Evolutionary conservation across 345 rosid species (phyloP).

Genomic region (Syzygium jambos): DNA sequence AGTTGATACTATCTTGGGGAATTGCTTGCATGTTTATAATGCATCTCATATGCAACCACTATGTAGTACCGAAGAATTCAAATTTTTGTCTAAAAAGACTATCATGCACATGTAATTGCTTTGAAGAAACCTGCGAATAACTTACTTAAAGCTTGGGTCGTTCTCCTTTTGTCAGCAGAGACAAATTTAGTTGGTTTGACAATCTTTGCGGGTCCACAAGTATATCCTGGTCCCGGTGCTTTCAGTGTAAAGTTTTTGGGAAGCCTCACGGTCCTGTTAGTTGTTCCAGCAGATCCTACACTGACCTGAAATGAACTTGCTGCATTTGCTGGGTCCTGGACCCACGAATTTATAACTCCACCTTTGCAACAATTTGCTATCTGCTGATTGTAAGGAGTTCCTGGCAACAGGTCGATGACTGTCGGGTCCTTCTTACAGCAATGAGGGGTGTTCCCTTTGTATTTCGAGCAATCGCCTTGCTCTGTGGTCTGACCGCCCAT

Average conservation of each 20-base stretch:
- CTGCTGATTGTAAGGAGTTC: constrained; percentile 45
- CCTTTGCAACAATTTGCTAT: constrained; percentile 65
- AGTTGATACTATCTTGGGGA: background rate
- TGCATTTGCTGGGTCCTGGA: constrained; percentile 32
- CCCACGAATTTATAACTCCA: constrained; percentile 45
- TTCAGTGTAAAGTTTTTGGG: constrained; percentile 40
- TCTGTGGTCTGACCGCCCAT: constrained; percentile 37
- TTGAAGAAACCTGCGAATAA: background rate
- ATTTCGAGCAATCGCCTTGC: constrained; percentile 60
- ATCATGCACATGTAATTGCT: background rate
- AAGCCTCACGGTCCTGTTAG: constrained; percentile 26
- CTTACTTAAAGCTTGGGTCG: constrained; percentile 44
- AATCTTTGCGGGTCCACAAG: constrained; percentile 29
- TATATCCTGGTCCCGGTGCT: constrained; percentile 55
- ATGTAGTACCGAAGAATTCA: background rate
- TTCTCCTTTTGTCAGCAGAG: constrained; percentile 37
- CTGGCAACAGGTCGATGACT: constrained; percentile 41
- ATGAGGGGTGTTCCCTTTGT: constrained; percentile 35
- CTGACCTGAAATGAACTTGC: constrained; percentile 43
- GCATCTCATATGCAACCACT: background rate
- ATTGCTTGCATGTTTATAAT: background rate
- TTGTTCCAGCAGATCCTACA: constrained; percentile 45
- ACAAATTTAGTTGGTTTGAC: constrained; percentile 22
- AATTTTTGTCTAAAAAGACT: background rate
- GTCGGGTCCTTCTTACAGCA: constrained; percentile 41